These are phyloP conservation scores for Penicillium hordei DNA, from an alignment of 2,329 filamentous ascomycete species.

Conservation along the genomic window DNA sequence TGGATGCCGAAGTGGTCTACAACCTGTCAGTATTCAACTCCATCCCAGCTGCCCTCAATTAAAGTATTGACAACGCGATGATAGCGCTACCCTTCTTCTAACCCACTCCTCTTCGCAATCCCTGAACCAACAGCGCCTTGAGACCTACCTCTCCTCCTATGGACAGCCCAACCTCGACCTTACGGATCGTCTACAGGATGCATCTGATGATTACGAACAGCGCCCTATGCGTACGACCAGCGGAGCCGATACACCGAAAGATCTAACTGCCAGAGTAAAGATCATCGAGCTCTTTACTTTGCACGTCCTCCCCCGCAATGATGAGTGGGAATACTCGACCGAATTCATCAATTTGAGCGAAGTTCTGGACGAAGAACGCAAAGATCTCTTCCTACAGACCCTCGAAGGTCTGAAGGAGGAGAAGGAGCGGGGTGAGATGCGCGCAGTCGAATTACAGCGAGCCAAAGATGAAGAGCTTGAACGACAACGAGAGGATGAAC, in stretches of 20 bases:
- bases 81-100: conserved; percentile 81
- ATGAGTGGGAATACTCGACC: conserved; percentile 92
- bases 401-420: conserved; percentile 82
- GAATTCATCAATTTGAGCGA: conserved; percentile 87
- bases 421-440: conserved; percentile 68
- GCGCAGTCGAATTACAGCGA: conserved; percentile 63
- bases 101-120: conserved; percentile 83
- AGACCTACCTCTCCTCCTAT: conserved; percentile 81
- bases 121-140: conserved; percentile 81
- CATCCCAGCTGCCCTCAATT: neutral
- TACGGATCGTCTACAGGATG: conserved; percentile 57
- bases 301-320: conserved; percentile 88
- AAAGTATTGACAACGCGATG: conserved; percentile 38
- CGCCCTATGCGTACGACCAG: conserved; percentile 46
- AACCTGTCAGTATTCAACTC: conserved; percentile 46
- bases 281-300: conserved; percentile 93
- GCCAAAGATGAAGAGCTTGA: conserved; percentile 57
- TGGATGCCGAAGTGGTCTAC: conserved; percentile 86
- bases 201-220: conserved; percentile 32
- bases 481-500: conserved; percentile 49
- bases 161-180: conserved; percentile 72
- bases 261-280: conserved; percentile 81
- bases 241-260: conserved; percentile 78
- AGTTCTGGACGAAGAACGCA: conserved; percentile 85
- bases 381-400: conserved; percentile 84